Evolutionary conservation across 306 rosid genomes (phyloP), one percentile per base, ranked within the genome.

Genomic region (Astragalus glycyphyllos): DNA sequence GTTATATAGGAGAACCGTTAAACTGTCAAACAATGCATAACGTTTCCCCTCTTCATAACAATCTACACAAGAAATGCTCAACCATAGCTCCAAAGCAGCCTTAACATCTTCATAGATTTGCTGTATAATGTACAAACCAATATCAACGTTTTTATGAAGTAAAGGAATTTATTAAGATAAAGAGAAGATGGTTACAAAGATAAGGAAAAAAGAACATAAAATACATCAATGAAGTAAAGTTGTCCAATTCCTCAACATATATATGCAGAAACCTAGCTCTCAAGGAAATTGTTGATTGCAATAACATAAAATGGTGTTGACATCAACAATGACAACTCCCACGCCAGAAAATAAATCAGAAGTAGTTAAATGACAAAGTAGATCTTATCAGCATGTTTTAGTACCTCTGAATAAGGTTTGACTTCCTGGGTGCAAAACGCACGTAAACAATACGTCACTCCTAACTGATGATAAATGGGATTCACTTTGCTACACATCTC

Each of bases 391-490:
- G 44, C 55, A 76, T 66, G 81, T 70, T 57, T 58, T 44, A 45
- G 81, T 82, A 90, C 98, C 97, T 88, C 78, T 53, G 94, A 88
- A 68, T 78, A 63, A 48, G 98, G 88, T 75, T 84, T 90, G 64
- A 87, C 77, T 79, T 93, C 98, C 72, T 87, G 93, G 58, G 89
- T 88, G 80, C 88, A 88, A 29, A 90, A 75, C 46, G 97, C 94
- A 26, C 96, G 97, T 63, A 88, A 73, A 79, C 92, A 83, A 79
- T 87, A 86, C 60, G 94, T 85, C 59, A 84, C 84, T 59, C 88
- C 88, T 76, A 93, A 79, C 64, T 87, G 89, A 82, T 88, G 86
- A 74, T 70, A 48, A 79, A 83, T 56, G 53, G 76, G 67, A 50
- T 62, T 56, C 58, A 61, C 82, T 26, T 23, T 26, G 76, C 60